Percentiles rank a stretch among this genome's conserved stretches.
These are phyloP conservation scores for Globisporangium canariense DNA, from an alignment of 352 stramenopile genomes.

Conservation along the genomic window DNA sequence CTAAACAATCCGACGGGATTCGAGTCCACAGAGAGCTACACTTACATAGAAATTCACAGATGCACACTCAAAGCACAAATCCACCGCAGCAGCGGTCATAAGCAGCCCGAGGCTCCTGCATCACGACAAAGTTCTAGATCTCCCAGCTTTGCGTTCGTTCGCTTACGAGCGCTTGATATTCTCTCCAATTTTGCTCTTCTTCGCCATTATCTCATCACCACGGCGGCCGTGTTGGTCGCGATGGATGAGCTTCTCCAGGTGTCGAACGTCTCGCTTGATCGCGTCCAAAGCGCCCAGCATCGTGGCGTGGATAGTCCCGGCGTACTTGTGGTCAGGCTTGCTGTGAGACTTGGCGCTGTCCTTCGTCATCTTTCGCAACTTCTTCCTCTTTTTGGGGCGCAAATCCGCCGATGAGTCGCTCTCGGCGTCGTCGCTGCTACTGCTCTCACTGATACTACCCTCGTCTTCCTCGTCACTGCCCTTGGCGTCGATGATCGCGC, in stretches of 20 bases:
- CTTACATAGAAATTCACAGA: too few species aligned
- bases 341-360: neutral
- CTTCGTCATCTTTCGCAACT: neutral
- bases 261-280: neutral
- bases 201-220: too few species aligned
- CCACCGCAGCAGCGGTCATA: too few species aligned
- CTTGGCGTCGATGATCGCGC: neutral
- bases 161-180: too few species aligned
- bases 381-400: neutral
- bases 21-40: too few species aligned
- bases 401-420: neutral
- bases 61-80: too few species aligned
- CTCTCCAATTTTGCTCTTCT: too few species aligned
- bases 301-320: neutral
- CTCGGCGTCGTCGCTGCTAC: neutral
- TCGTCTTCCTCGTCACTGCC: neutral
- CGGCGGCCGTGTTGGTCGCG: too few species aligned
- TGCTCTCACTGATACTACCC: neutral
- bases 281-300: neutral
- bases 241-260: neutral
- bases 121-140: too few species aligned
- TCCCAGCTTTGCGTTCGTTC: too few species aligned
- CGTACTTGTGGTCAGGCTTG: neutral
- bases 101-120: too few species aligned
- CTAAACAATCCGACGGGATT: too few species aligned